Evolutionary conservation across 495 filamentous ascomycete genomes (phyloP).

Genomic region (Xylaria scruposa): DNA sequence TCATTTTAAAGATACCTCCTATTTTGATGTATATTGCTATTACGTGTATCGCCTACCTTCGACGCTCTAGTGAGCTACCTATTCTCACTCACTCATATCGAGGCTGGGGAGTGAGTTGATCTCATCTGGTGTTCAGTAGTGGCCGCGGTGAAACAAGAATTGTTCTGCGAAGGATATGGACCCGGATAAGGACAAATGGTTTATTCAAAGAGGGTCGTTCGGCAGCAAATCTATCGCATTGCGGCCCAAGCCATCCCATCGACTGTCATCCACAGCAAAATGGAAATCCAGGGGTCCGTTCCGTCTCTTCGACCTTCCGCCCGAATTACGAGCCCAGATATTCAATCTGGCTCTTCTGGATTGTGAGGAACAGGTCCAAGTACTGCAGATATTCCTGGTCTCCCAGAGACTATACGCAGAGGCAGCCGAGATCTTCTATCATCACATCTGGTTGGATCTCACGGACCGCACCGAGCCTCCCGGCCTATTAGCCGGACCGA

Average conservation of each 20-base stretch:
- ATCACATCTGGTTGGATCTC: slow-evolving; percentile 32
- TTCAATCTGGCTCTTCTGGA: slow-evolving; percentile 28
- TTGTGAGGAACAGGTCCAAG: slow-evolving; percentile 27
- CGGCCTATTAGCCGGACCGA: slow-evolving; percentile 29
- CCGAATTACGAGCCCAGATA: slow-evolving; percentile 37
- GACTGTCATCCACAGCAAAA: slow-evolving; percentile 7
- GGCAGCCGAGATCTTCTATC: slow-evolving; percentile 38
- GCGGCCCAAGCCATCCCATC: slow-evolving; percentile 26
- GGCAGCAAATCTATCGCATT: slow-evolving; percentile 34
- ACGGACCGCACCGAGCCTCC: slow-evolving; percentile 20
- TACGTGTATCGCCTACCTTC: neutral
- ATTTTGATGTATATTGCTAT: neutral
- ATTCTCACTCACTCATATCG: neutral
- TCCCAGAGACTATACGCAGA: slow-evolving; percentile 34
- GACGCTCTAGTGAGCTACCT: neutral
- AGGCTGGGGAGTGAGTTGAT: neutral
- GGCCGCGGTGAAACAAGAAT: neutral
- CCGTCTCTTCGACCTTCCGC: slow-evolving; percentile 40
- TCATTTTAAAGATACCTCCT: neutral
- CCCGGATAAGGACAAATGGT: neutral
- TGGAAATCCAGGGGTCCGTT: slow-evolving; percentile 32
- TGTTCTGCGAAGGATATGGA: neutral
- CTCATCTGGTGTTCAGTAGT: neutral
- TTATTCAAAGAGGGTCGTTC: slow-evolving; percentile 23
- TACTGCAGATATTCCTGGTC: slow-evolving; percentile 32